These are phyloP conservation scores for Parathielavia hyrcaniae DNA, from an alignment of 495 filamentous ascomycete genomes.

Conservation along the genomic window DNA sequence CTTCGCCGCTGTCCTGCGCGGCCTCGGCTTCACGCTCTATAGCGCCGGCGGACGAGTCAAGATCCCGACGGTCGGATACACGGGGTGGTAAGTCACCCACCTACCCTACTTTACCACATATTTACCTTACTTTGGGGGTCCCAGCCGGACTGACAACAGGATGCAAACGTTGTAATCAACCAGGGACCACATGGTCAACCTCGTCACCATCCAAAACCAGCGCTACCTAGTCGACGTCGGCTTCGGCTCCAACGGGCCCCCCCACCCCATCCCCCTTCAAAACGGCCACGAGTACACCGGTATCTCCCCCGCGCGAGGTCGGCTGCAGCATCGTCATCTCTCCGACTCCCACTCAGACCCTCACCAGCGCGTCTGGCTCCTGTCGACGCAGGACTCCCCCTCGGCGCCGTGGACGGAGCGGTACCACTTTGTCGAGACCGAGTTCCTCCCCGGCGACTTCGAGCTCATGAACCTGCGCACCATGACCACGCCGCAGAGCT, in stretches of 20 bases:
- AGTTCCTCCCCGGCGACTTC: conserved; percentile 43
- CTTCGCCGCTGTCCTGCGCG: conserved; percentile 57
- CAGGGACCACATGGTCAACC: conserved; percentile 67
- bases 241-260: conserved; percentile 50
- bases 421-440: conserved; percentile 41
- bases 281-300: conserved; percentile 15
- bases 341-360: conserved; percentile 29
- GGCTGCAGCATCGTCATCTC: conserved; percentile 27
- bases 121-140: no score
- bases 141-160: background rate
- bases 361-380: conserved; percentile 39
- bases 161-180: no score
- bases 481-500: conserved; percentile 34
- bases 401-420: conserved; percentile 32
- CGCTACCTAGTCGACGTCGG: conserved; percentile 64
- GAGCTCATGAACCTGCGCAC: conserved; percentile 57
- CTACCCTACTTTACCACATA: background rate
- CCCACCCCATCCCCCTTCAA: conserved; percentile 30
- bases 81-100: conserved; percentile 32
- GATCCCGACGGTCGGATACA: conserved; percentile 26
- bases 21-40: conserved; percentile 55
- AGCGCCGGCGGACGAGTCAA: conserved; percentile 39
- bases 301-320: conserved; percentile 10
- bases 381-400: conserved; percentile 27
- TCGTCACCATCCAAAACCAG: conserved; percentile 49